Evolutionary conservation across 2,329 filamentous ascomycete species (phyloP), one percentile per base, ranked within the genome.

Genomic region (Graphilbum fragrans): DNA sequence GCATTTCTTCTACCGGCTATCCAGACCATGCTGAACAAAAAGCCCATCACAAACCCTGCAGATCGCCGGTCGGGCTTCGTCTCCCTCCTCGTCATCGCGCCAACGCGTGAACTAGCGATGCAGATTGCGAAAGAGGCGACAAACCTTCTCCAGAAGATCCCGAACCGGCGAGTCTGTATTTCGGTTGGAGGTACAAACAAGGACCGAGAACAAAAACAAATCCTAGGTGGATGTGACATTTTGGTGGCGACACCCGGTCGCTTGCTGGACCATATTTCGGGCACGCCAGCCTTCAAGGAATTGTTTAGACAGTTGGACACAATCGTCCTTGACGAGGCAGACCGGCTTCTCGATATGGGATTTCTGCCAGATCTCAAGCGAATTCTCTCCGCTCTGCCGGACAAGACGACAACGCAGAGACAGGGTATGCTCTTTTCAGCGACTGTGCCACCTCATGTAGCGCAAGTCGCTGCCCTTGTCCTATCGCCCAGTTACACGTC

Each of bases 391-490:
- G 73, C 78, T 11, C 66, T 93, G 4, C 85, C 85, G 0, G 60
- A 72, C 45, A 76, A 79, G 56, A 57, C 63, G 2, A 58, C 69
- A 39, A 71, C 76, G 22, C 67, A 78, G 43, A 62, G 74, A 39
- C 77, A 80, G 49, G 86, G 86, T 38, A 86, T 85, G 67, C 76
- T 92, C 37, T 94, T 92, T 67, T 87, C 81, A 4, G 86, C 86
- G 10, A 94, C 86, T 18, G 82, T 94, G 60, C 80, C 77, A 32
- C 73, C 75, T 20, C 86, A 90, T 55, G 82, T 94, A 41, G 72
- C 87, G 55, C 77, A 80, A 45, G 72, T 93, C 42, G 82, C 87
- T 32, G 69, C 73, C 33, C 58, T 72, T 36, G 83, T 80, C 2
- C 73, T 92, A 54, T 76, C 78, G 47, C 72, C 66, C 11, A 61